Evolutionary conservation across 768 basidiomycete species (phyloP).

Genomic region (Hysterangium stoloniferum): DNA sequence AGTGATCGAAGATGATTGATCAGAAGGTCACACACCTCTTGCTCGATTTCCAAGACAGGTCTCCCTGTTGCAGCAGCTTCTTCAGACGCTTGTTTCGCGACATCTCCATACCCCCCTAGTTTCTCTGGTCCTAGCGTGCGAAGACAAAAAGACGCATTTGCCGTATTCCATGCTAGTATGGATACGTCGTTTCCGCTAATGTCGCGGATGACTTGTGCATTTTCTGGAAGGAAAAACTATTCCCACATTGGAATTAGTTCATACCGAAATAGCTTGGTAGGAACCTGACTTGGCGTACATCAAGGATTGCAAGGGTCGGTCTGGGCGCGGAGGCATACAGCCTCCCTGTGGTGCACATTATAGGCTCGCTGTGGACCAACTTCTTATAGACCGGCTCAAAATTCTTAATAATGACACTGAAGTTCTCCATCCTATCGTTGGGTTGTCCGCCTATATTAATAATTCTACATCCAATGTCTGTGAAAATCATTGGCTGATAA

Average conservation of each 20-base stretch:
- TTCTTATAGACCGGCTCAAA: neutral
- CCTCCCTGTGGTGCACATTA: neutral
- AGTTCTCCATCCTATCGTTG: neutral
- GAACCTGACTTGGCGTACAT: neutral
- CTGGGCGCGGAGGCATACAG: neutral
- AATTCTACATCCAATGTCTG: neutral
- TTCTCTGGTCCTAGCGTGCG: neutral
- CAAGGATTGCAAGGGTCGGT: neutral
- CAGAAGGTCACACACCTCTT: neutral
- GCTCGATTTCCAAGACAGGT: neutral
- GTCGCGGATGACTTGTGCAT: neutral
- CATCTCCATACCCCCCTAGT: constrained; percentile 1
- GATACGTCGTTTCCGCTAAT: neutral
- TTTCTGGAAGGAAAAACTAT: neutral
- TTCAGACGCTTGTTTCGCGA: neutral
- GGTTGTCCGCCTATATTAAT: neutral
- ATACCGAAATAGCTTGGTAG: neutral
- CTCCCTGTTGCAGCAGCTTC: constrained; percentile 3
- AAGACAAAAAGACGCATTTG: neutral
- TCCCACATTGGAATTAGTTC: neutral
- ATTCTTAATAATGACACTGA: neutral
- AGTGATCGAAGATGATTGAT: neutral
- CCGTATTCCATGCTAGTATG: neutral
- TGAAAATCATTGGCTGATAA: neutral
- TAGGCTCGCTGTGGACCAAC: neutral